Base-by-base conservation (phyloP, 257 asterid genomes). In the Striga asiatica region DNA sequence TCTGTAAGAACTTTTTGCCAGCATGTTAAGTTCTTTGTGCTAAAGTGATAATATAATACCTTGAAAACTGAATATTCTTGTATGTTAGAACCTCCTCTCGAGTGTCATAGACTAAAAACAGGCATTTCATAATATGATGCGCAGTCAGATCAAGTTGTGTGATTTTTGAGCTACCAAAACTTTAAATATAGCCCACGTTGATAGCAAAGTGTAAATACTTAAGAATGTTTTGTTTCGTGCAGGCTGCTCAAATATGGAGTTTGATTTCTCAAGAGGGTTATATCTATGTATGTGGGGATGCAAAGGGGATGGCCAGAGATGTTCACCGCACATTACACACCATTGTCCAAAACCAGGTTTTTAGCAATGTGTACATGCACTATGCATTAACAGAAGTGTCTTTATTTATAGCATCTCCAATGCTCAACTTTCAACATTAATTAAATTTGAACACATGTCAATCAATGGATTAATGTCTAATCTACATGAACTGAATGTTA, bases 241-340 rank as follows among this genome's bases (percentile, higher is more conserved):
- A 83, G 93, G 88, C 83, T 17, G 78, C 79, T 46, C 62, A 75
- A 35, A 61, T 80, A 32, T 83, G 93, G 93, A 75, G 76, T 67
- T 69, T 75, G 61, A 75, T 83, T 66, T 77, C 85, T 56, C 66
- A 71, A 66, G 72, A 41, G 54, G 93, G 85, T 24, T 80, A 77
- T 76, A 77, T 83, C 48, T 83, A 83, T 67, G 93, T 83, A 35
- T 83, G 93, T 37, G 93, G 93, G 38, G 93, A 83, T 73, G 93
- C 93, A n/a, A 83, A 83, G 66, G 93, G 88, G 35, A 83, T 83
- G 93, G 93, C 93, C 22, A 75, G 73, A 67, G 93, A 83, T 49
- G 93, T 83, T 54, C 93, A 83, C 62, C 93, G 88, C 41, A 65
- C 85, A 3, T 72, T 83, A 68, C 93, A 83, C 67, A 75, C 80